These are phyloP conservation scores for Colletotrichum paranaense DNA, from an alignment of 2,329 filamentous ascomycete species.

Conservation along the genomic window DNA sequence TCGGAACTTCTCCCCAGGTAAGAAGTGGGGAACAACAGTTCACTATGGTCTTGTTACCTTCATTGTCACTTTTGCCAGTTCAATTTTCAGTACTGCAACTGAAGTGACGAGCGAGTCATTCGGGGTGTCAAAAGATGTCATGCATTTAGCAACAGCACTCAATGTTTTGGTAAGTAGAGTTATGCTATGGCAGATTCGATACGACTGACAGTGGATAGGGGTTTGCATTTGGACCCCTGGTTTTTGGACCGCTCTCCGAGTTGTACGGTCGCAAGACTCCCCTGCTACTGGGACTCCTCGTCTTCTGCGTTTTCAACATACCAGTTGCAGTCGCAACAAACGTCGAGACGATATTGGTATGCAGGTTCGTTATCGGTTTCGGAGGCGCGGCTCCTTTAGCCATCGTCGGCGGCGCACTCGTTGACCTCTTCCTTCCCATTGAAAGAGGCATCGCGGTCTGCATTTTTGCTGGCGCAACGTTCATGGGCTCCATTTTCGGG, in stretches of 20 bases:
- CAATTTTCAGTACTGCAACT: neutral
- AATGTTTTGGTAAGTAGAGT: neutral
- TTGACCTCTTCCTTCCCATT: too few relatives aligned
- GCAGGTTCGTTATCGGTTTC: neutral
- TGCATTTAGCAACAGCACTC: neutral
- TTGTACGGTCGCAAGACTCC: neutral
- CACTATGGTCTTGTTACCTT: neutral
- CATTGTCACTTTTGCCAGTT: neutral
- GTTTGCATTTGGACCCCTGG: neutral
- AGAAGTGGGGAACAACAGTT: neutral
- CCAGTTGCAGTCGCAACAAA: neutral
- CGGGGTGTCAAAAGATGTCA: neutral
- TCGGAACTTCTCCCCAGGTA: neutral
- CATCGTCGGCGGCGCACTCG: too few relatives aligned
- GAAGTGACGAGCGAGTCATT: neutral
- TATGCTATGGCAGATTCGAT: neutral
- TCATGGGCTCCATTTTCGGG: too few relatives aligned
- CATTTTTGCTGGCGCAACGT: too few relatives aligned
- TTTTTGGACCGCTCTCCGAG: neutral
- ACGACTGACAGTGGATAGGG: neutral
- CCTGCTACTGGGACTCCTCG: neutral
- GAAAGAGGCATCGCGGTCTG: too few relatives aligned
- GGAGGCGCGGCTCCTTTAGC: neutral
- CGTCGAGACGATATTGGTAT: neutral
- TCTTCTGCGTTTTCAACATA: neutral